A percentile compares a stretch with the other conserved stretches of the same genome.
Conservation (phyloP, 2,329 filamentous ascomycete genomes). For the Stemphylium vesicarium region DNA sequence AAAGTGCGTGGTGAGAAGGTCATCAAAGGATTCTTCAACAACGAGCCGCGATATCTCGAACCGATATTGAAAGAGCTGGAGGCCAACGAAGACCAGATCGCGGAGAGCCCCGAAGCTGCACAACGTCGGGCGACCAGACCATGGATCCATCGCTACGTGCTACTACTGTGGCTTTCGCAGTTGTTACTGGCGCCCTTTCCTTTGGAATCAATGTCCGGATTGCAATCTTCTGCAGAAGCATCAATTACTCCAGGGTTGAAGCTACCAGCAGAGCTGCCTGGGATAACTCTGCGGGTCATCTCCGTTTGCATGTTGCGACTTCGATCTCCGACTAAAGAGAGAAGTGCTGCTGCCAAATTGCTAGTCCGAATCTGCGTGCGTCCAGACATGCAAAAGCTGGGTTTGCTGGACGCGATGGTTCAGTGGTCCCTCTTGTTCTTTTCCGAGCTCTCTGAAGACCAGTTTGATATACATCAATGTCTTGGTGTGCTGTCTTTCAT, state of each 20-base stretch:
- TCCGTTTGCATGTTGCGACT: conserved; percentile 75
- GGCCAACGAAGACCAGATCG: conserved; percentile 51
- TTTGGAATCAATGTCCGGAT: conserved; percentile 77
- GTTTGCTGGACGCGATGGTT: conserved; percentile 71
- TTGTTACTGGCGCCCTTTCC: conserved; percentile 79
- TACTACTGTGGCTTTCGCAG: conserved; percentile 76
- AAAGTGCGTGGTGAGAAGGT: conserved; percentile 95
- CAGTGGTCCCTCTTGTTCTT: conserved; percentile 73
- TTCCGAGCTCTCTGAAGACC: conserved; percentile 51
- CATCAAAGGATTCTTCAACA: conserved; percentile 86
- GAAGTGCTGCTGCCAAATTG: conserved; percentile 83
- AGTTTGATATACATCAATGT: conserved; percentile 70
- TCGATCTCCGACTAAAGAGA: conserved; percentile 79
- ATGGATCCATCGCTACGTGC: conserved; percentile 90
- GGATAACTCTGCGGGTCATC: conserved; percentile 73
- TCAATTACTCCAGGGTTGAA: conserved; percentile 52
- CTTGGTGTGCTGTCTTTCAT: conserved; percentile 83
- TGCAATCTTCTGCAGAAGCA: conserved; percentile 39
- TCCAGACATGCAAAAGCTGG: conserved; percentile 82
- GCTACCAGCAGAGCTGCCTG: conserved; percentile 68
- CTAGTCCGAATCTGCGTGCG: conserved; percentile 83
- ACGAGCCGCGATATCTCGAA: conserved; percentile 86
- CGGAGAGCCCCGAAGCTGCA: conserved; percentile 17
- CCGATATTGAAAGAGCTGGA: conserved; percentile 78
- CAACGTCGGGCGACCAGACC: conserved; percentile 29